Conservation (phyloP, 768 basidiomycete genomes). For the Tylopilus sp. region DNA sequence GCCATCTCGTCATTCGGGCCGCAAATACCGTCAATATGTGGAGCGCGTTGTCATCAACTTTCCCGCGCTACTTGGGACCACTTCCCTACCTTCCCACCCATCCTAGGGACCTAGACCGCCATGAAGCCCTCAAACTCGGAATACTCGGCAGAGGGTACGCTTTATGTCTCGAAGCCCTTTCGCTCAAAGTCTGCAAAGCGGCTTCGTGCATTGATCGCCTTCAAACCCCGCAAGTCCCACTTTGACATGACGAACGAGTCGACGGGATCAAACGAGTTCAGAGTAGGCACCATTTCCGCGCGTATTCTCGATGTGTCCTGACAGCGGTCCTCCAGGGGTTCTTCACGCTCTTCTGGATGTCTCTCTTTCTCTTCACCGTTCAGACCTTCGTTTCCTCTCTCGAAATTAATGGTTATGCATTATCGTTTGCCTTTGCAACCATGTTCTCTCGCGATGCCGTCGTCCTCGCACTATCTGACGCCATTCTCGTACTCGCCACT, state of each 20-base stretch:
- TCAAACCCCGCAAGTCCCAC: conserved; percentile 78
- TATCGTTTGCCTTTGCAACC: conserved; percentile 76
- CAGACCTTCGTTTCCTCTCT: conserved; percentile 75
- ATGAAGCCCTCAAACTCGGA: conserved; percentile 16
- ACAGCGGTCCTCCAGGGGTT: conserved; percentile 61
- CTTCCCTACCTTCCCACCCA: too few relatives aligned
- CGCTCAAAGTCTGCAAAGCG: conserved; percentile 72
- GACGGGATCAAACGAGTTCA: conserved; percentile 80
- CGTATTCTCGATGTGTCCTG: conserved; percentile 3
- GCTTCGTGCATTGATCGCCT: conserved; percentile 79
- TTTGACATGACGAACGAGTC: conserved; percentile 80
- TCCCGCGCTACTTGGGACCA: conserved; percentile 3
- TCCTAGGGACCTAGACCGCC: not conserved
- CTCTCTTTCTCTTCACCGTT: conserved; percentile 77
- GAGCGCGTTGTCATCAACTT: not conserved
- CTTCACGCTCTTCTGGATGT: conserved; percentile 93
- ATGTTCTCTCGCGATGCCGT: conserved; percentile 86
- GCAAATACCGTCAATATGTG: not conserved
- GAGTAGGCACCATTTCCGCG: conserved; percentile 39
- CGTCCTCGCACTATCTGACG: conserved; percentile 81
- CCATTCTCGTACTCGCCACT: conserved; percentile 72
- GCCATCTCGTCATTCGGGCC: not conserved
- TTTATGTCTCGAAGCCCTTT: conserved; percentile 75
- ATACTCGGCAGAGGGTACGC: conserved; percentile 57
- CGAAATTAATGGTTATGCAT: conserved; percentile 72